Conservation (phyloP, 352 stramenopile species). For the Pythium brachiatum region DNA sequence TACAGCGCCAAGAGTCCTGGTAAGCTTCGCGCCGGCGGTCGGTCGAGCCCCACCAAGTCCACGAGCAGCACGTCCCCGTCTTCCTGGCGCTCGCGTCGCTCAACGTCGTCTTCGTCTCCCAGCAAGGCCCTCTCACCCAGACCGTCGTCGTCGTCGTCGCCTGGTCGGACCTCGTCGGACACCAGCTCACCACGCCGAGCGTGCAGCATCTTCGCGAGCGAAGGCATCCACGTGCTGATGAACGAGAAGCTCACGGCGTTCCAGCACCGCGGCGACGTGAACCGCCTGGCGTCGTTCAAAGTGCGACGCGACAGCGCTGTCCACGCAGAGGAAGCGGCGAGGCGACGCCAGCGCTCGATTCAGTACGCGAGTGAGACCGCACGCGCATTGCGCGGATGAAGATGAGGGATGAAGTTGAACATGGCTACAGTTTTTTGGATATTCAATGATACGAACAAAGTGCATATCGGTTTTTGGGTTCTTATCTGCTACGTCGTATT, state of each 20-base stretch:
- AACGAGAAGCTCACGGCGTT: conserved; percentile 45
- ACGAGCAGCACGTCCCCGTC: background rate
- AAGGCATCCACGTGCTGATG: conserved; percentile 51
- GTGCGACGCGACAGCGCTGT: conserved; percentile 36
- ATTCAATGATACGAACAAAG: background rate
- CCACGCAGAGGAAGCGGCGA: conserved; percentile 30
- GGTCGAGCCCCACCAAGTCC: background rate
- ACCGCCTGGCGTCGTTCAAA: conserved; percentile 34
- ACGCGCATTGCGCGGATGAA: background rate
- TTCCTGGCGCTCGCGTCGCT: background rate
- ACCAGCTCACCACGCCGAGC: conserved; percentile 18
- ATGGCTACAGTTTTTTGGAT: conserved; percentile 17
- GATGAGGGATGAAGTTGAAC: background rate
- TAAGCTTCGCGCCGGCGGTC: background rate
- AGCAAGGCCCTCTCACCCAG: conserved; percentile 1
- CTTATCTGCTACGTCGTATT: background rate
- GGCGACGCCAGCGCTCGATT: conserved; percentile 29
- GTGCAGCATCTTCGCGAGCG: conserved; percentile 44
- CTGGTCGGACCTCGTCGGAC: conserved; percentile 5
- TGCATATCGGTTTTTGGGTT: background rate
- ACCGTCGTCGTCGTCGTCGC: background rate
- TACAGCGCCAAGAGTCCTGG: background rate
- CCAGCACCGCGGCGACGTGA: conserved; percentile 34
- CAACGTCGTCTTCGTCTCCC: background rate
- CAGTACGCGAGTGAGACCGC: conserved; percentile 18